phyloP scores from a whole-genome alignment of 78 protist genomes.

The slime mould (Dictyostelium discoideum) region DNA sequence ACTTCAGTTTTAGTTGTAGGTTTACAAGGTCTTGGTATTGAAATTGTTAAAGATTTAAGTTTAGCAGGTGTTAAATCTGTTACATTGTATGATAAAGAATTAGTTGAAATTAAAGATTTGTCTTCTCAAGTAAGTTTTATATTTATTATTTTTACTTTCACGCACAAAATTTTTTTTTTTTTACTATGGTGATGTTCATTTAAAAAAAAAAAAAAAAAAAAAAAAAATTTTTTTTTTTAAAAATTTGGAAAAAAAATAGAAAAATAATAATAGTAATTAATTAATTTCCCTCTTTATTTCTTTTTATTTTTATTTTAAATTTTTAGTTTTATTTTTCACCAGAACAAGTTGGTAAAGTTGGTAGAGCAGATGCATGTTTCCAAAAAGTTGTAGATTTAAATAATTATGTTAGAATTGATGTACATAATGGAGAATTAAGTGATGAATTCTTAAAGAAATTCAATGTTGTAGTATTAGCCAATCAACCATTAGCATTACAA shows the following conservation, averaged over 20 bases:
- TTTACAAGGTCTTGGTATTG: conserved; percentile 97
- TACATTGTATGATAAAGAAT: conserved; percentile 90
- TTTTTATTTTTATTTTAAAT: not conserved
- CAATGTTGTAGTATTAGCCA: conserved; percentile 71
- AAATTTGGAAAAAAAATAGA: too few species aligned
- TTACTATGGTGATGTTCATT: not conserved
- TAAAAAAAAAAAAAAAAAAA: not conserved
- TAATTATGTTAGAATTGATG: conserved; percentile 85
- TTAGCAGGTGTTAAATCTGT: conserved; percentile 98
- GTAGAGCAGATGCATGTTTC: conserved; percentile 59
- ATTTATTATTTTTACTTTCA: too few species aligned
- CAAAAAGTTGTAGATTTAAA: conserved; percentile 94
- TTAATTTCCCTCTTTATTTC: not conserved
- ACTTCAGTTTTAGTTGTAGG: conserved; percentile 94
- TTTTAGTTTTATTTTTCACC: conserved; percentile 92
- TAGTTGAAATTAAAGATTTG: conserved; percentile 81
- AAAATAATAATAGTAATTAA: too few species aligned
- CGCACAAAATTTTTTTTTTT: not conserved
- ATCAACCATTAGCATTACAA: conserved; percentile 65
- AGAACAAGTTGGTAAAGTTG: conserved; percentile 91
- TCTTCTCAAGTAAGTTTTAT: conserved; percentile 54
- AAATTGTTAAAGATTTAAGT: conserved; percentile 98
- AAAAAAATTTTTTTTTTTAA: not conserved
- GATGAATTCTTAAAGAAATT: conserved; percentile 62
- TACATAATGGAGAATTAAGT: conserved; percentile 65